Evolutionary conservation across 2,329 filamentous ascomycete genomes (phyloP).

Genomic region (Thielaviopsis euricoi): DNA sequence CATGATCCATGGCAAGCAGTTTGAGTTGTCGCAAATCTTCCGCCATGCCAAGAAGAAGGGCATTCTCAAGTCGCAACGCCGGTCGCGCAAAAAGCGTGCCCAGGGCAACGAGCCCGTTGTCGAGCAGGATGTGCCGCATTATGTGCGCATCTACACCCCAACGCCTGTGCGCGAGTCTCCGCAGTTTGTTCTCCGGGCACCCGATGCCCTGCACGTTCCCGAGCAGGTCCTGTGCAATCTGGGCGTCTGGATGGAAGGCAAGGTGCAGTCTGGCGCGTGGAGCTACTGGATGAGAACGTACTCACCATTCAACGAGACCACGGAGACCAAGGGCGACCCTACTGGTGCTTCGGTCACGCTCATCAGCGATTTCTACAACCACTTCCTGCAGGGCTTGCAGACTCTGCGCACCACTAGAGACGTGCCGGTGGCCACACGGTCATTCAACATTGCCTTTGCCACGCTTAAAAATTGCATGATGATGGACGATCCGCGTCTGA

Average conservation of each 20-base stretch:
- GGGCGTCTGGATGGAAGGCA: slow-evolving; percentile 7
- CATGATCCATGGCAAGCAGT: slow-evolving; percentile 9
- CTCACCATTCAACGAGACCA: slow-evolving; percentile 2
- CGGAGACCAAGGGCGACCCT: slow-evolving; percentile 7
- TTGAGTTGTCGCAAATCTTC: slow-evolving; percentile 10
- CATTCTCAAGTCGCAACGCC: slow-evolving; percentile 9
- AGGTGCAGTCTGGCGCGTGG: slow-evolving; percentile 9
- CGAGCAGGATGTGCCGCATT: slow-evolving; percentile 7
- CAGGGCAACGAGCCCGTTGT: background rate
- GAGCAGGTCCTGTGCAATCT: slow-evolving; percentile 9
- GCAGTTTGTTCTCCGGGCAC: slow-evolving; percentile 4
- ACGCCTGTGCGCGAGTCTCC: slow-evolving; percentile 3
- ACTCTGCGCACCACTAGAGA: slow-evolving; percentile 2
- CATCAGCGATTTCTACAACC: slow-evolving; percentile 11
- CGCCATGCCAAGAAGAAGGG: slow-evolving; percentile 12
- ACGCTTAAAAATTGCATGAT: slow-evolving; percentile 8
- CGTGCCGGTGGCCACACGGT: slow-evolving; percentile 3
- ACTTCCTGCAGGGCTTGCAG: slow-evolving; percentile 9
- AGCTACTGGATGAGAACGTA: slow-evolving; percentile 3
- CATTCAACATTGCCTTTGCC: slow-evolving; percentile 12
- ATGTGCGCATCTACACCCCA: slow-evolving; percentile 10
- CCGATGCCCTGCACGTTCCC: slow-evolving; percentile 7
- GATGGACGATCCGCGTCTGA: slow-evolving; percentile 10
- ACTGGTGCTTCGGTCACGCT: slow-evolving; percentile 9
- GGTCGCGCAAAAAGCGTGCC: slow-evolving; percentile 8